Conservation (phyloP, 1,284 basidiomycete species). For the Boletus coffeatus region DNA sequence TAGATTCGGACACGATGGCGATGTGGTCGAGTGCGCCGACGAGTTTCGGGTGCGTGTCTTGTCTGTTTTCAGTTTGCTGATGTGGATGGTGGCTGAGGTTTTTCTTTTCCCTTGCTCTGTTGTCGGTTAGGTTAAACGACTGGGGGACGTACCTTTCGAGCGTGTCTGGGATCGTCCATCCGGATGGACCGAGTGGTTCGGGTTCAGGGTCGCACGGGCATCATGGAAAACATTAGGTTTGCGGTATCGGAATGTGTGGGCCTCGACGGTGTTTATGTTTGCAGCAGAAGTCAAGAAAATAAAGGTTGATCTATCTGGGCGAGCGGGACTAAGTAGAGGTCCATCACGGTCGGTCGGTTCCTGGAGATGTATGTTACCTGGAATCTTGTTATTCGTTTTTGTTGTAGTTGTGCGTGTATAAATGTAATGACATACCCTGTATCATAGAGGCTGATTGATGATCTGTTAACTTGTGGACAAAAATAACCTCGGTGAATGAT, state of each 20-base stretch:
- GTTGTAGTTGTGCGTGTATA: background rate
- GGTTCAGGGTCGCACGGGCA: slow-evolving; percentile 1
- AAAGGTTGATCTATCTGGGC: background rate
- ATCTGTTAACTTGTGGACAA: too few species aligned
- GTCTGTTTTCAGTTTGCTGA: background rate
- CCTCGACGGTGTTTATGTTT: background rate
- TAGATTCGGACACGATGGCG: slow-evolving; percentile 45
- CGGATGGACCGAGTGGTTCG: slow-evolving; percentile 11
- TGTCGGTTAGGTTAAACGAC: slow-evolving; percentile 26
- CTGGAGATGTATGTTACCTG: background rate
- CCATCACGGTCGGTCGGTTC: background rate
- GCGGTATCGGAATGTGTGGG: background rate
- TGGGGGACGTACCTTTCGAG: slow-evolving; percentile 34
- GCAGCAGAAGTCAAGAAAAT: background rate
- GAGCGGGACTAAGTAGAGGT: background rate
- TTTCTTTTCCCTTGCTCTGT: background rate
- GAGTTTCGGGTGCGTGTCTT: slow-evolving; percentile 48
- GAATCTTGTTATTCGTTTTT: background rate
- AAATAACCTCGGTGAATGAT: too few species aligned
- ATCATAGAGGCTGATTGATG: too few species aligned
- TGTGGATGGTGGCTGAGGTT: background rate
- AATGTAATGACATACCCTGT: too few species aligned
- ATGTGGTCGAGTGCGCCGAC: slow-evolving; percentile 58
- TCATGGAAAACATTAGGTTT: background rate
- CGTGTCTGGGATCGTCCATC: slow-evolving; percentile 23